These are phyloP conservation scores for Pichia insulana DNA, from an alignment of 805 yeast species.

Conservation along the genomic window DNA sequence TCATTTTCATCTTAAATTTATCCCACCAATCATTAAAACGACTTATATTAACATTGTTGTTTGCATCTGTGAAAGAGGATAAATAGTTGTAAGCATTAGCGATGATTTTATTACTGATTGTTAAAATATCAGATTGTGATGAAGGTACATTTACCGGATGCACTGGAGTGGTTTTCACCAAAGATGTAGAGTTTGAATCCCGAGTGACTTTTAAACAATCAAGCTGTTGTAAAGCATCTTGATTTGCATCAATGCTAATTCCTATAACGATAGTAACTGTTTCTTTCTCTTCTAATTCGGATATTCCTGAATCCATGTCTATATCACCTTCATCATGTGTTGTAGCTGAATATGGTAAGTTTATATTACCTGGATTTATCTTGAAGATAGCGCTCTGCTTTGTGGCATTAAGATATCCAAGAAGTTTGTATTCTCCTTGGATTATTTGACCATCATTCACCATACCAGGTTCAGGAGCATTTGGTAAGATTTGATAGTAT, in stretches of 20 bases:
- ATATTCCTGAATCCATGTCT: conserved; percentile 42
- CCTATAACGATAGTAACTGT: conserved; percentile 44
- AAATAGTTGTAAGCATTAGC: conserved; percentile 86
- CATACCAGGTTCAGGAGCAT: conserved; percentile 18
- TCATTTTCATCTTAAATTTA: conserved; percentile 67
- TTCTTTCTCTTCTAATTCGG: conserved; percentile 6
- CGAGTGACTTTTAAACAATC: conserved; percentile 21
- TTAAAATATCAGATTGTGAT: conserved; percentile 32
- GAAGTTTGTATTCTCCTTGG: conserved; percentile 45
- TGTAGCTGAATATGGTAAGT: conserved; percentile 1
- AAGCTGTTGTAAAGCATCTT: conserved; percentile 53
- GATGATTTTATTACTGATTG: conserved; percentile 78
- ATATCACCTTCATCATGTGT: conserved; percentile 32
- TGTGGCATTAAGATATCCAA: conserved; percentile 50
- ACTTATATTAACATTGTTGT: conserved; percentile 79
- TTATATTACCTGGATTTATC: conserved; percentile 40
- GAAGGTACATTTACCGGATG: conserved; percentile 16
- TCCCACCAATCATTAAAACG: conserved; percentile 94
- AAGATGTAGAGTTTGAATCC: conserved; percentile 10
- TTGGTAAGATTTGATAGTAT: conserved; percentile 65
- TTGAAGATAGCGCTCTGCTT: conserved; percentile 93
- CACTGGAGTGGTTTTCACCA: not conserved
- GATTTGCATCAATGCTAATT: conserved; percentile 79
- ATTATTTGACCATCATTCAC: conserved; percentile 2
- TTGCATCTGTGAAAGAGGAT: conserved; percentile 73